phyloP scores from a whole-genome alignment of 2,329 filamentous ascomycete genomes.

The Geosmithia morbida region DNA sequence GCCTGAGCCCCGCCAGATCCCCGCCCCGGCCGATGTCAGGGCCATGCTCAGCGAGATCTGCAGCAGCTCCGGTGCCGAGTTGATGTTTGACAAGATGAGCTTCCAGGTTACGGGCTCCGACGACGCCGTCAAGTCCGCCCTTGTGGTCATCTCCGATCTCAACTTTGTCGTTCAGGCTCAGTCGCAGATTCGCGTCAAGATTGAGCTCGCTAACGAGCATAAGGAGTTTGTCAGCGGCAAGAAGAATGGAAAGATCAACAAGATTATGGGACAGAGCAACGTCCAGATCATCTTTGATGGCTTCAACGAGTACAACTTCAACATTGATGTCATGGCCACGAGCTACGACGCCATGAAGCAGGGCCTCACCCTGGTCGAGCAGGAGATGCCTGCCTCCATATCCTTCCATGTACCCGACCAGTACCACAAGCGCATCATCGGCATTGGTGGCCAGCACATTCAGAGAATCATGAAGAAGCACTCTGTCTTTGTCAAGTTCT shows the following conservation, averaged over 20 bases:
- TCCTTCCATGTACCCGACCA: constrained; percentile 98
- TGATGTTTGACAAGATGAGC: constrained; percentile 85
- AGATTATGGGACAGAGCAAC: constrained; percentile 99
- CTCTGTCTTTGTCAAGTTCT: constrained; percentile 98
- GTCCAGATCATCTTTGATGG: constrained; percentile 98
- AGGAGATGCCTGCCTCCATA: constrained; percentile 98
- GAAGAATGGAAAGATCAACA: constrained; percentile 99
- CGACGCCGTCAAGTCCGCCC: constrained; percentile 88
- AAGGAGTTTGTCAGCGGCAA: constrained; percentile 99
- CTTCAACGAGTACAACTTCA: constrained; percentile 99
- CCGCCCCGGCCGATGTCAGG: constrained; percentile 60
- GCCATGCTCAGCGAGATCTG: constrained; percentile 93
- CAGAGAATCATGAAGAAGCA: constrained; percentile 99
- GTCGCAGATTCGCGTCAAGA: constrained; percentile 93
- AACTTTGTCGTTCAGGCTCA: constrained; percentile 76
- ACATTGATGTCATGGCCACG: constrained; percentile 89
- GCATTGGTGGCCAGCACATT: constrained; percentile 95
- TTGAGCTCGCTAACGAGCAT: constrained; percentile 97
- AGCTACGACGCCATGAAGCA: constrained; percentile 92
- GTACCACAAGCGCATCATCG: constrained; percentile 98
- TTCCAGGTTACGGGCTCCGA: constrained; percentile 94
- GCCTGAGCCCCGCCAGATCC: constrained; percentile 47
- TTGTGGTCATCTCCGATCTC: constrained; percentile 85
- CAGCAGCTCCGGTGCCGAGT: constrained; percentile 87
- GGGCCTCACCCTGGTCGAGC: constrained; percentile 82